A percentile compares a stretch with the other conserved stretches of the same genome.
These are phyloP conservation scores for Acacia acuminata DNA, from an alignment of 306 rosid genomes.

Conservation along the genomic window DNA sequence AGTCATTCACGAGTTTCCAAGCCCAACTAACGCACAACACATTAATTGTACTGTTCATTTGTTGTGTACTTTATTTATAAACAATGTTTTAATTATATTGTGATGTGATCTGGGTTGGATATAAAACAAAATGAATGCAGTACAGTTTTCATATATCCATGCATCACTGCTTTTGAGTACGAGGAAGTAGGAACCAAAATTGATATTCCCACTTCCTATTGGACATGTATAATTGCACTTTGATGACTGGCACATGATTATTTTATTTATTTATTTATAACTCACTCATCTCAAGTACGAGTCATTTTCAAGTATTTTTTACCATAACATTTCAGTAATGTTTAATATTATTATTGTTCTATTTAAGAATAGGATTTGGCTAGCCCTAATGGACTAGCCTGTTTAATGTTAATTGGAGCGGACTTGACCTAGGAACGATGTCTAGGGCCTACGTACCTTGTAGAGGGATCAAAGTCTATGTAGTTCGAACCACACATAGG, in stretches of 20 bases:
- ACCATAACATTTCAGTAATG: too few species aligned
- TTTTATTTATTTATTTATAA: too few species aligned
- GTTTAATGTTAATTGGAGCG: too few species aligned
- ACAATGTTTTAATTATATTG: background rate
- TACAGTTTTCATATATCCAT: background rate
- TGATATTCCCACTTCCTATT: background rate
- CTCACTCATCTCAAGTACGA: too few species aligned
- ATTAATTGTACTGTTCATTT: background rate
- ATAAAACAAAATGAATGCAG: background rate
- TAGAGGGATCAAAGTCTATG: too few species aligned
- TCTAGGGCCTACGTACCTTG: too few species aligned
- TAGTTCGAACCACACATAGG: too few species aligned
- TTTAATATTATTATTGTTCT: too few species aligned
- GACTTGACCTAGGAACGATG: too few species aligned
- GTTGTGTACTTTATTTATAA: background rate
- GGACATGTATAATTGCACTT: background rate
- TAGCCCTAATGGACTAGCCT: too few species aligned
- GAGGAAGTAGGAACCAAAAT: background rate
- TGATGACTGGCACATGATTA: background rate
- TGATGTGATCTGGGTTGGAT: background rate
- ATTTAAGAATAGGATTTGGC: too few species aligned
- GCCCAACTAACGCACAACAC: background rate
- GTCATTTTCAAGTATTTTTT: too few species aligned
- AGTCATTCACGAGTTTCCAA: background rate
- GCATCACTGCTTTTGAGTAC: background rate